A percentile compares a stretch with the other conserved stretches of the same genome.
Evolutionary conservation across 306 rosid genomes (phyloP).

Genomic region (Dryas drummondii): DNA sequence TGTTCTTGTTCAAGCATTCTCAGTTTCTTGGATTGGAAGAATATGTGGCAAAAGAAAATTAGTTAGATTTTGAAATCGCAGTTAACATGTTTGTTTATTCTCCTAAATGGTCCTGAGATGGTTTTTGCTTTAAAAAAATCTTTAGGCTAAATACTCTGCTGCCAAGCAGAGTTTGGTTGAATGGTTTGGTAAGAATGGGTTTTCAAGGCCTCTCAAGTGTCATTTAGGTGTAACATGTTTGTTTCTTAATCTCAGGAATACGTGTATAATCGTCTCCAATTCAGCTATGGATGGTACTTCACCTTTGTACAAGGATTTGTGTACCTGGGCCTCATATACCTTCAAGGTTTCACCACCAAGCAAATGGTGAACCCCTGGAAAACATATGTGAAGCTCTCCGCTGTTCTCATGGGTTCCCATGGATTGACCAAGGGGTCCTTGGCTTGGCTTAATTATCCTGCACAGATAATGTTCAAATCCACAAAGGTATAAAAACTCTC

Average conservation of each 20-base stretch:
- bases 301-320: constrained; percentile 72
- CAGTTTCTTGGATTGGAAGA: too few relatives aligned
- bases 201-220: background rate
- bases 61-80: too few relatives aligned
- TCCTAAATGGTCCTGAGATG: too few relatives aligned
- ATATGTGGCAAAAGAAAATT: too few relatives aligned
- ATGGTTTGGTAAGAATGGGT: too few relatives aligned
- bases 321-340: constrained; percentile 42
- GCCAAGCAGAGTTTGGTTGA: background rate
- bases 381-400: constrained; percentile 60
- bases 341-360: constrained; percentile 59
- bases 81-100: too few relatives aligned
- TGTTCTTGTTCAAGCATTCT: too few relatives aligned
- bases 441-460: constrained; percentile 66
- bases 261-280: constrained; percentile 49
- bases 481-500: constrained; percentile 38
- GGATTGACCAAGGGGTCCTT: constrained; percentile 66
- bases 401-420: constrained; percentile 68
- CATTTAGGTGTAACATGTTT: background rate
- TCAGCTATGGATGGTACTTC: constrained; percentile 71
- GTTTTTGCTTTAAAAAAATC: too few relatives aligned
- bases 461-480: constrained; percentile 73
- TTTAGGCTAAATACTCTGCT: background rate
- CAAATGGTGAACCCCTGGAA: constrained; percentile 65
- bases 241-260: constrained; percentile 42